Base-by-base conservation (phyloP, 2,329 filamentous ascomycete species). In the Simplicillium aogashimaense region DNA sequence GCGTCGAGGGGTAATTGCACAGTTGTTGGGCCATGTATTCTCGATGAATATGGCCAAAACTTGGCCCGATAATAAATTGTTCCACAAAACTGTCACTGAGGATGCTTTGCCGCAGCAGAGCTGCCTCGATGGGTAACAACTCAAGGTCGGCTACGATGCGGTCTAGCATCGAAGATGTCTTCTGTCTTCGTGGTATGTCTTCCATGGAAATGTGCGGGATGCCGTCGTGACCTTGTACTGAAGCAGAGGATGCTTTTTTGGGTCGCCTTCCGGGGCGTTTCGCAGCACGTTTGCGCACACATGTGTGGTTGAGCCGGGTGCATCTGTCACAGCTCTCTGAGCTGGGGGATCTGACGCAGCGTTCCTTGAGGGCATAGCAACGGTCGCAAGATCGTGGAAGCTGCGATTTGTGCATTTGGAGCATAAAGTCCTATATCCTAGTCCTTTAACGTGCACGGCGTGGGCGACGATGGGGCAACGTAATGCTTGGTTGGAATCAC, bases 291-390 rank as follows among this genome's bases (percentile, higher is more conserved):
- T 42, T 35, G 17, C 17, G 46, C 13, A 40, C 31, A 41, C 52
- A 54, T 20, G 31, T 35, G 15, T 45, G 47, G 10, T 41, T 40
- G 9, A 54, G 37, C 11, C 53, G 47, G 9, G 31, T 12, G 36
- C 53, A 55, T 8, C 53, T 47, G 11, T 49, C 42, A 18, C 53
- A 55, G 7, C 39, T 31, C 7, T 18, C 28, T 8, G 29, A 33
- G 20, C 36, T 38, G 14, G 43, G 29, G 5, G 16, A 25, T 45
- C 52, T 47, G 20, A 46, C 35, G 29, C 53, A 55, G 3, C 52
- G 43, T 36, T 53, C 51, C 32, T 55, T 55, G 35, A 50, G 28
- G 33, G 46, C 32, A 34, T 55, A 46, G 36, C 53, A 55, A 11
- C 49, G 51, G 30, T 55, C 52, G 33, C 53, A 55, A 13, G 40